Conservation (phyloP, 176 grass and related monocot species). For the Aechmea fasciata region DNA sequence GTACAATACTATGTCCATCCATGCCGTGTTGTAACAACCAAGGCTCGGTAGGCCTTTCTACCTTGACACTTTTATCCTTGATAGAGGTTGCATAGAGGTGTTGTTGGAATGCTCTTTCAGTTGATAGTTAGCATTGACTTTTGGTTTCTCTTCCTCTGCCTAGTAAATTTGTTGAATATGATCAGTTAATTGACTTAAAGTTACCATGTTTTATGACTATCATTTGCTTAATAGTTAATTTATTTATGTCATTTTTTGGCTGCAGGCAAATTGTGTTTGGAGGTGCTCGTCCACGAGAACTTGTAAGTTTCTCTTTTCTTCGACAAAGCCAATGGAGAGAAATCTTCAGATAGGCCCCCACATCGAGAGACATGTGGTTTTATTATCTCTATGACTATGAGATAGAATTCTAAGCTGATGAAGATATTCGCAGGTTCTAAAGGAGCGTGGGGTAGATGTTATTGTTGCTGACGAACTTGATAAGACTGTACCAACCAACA, state of each 20-base stretch:
- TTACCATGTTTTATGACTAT: not conserved
- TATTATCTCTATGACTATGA: not conserved
- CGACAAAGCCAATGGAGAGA: not conserved
- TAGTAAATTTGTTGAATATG: no score
- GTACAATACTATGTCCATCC: no score
- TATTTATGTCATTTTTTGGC: slow-evolving; percentile 16
- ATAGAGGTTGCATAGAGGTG: no score
- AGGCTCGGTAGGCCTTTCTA: no score
- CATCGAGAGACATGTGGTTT: not conserved
- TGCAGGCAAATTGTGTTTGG: slow-evolving; percentile 72
- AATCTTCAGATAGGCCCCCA: not conserved
- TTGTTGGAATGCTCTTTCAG: no score
- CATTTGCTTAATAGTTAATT: slow-evolving; percentile 4
- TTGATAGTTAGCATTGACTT: no score
- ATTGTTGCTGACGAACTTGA: slow-evolving; percentile 51
- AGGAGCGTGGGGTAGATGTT: slow-evolving; percentile 80
- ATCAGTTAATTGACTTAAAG: not conserved
- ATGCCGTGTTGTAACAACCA: no score
- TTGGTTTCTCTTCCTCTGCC: no score
- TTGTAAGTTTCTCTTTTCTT: slow-evolving; percentile 39
- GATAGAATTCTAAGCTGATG: slow-evolving; percentile 1
- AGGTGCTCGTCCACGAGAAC: slow-evolving; percentile 80
- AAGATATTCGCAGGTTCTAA: slow-evolving; percentile 57
- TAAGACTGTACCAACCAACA: slow-evolving; percentile 42
- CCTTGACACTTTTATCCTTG: no score